These are phyloP conservation scores for Botrytis fragariae DNA, from an alignment of 2,329 filamentous ascomycete species.

Conservation along the genomic window DNA sequence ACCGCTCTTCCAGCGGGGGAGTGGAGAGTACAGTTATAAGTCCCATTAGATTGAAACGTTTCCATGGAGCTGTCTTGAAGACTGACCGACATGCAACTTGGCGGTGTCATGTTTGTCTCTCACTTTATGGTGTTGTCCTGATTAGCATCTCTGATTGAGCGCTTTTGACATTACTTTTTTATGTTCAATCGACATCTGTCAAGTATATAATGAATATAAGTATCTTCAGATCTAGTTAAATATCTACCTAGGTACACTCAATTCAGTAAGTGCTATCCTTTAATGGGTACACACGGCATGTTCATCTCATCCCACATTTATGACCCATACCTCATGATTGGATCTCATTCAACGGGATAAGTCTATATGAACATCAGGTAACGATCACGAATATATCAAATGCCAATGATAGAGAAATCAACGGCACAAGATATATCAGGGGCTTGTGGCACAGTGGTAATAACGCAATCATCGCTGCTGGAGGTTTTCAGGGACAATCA, in stretches of 20 bases:
- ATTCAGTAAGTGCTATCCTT: background rate
- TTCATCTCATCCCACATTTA: background rate
- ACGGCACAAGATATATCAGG: no score
- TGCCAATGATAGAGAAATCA: background rate
- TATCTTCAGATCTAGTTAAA: background rate
- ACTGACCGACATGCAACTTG: background rate
- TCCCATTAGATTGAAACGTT: background rate
- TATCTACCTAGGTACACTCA: no score
- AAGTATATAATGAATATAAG: background rate
- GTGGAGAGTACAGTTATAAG: background rate
- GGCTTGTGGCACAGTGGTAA: no score
- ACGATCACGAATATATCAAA: background rate
- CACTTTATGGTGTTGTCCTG: background rate
- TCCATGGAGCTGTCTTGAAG: background rate
- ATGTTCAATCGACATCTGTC: background rate
- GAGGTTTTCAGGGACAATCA: background rate
- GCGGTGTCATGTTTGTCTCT: background rate
- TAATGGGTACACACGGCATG: no score
- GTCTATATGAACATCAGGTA: background rate
- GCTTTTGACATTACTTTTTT: no score
- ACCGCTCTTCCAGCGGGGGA: background rate
- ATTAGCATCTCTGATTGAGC: background rate
- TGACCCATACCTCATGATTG: background rate
- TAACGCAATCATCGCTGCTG: background rate
- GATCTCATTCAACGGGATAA: background rate